Percentiles rank a stretch among this genome's conserved stretches.
Conservation (phyloP, 106 monocot genomes). For the Acorus gramineus region DNA sequence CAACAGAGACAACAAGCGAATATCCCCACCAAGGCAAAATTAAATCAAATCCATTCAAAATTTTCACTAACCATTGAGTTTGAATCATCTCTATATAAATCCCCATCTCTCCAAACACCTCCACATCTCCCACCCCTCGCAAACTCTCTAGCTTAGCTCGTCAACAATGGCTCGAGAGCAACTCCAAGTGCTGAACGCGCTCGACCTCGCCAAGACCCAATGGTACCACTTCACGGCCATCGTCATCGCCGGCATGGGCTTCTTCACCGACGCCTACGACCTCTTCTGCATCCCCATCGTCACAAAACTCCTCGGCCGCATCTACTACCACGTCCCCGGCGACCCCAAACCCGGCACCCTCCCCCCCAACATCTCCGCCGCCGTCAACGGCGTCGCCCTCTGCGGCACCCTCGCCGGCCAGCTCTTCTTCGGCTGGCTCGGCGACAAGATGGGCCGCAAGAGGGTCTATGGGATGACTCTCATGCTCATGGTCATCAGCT, state of each 20-base stretch:
- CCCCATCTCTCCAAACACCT: no score
- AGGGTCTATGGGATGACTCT: constrained; percentile 58
- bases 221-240: constrained; percentile 81
- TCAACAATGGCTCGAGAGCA: no score
- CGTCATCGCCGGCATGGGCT: constrained; percentile 85
- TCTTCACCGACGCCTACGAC: constrained; percentile 97
- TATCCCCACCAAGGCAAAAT: no score
- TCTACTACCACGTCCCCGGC: constrained; percentile 32
- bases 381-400: not conserved
- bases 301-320: constrained; percentile 83
- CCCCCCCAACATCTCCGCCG: constrained; percentile 18
- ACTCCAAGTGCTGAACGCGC: constrained; percentile 14
- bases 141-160: no score
- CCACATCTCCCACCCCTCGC: no score
- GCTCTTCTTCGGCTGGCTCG: no score
- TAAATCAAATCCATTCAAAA: no score
- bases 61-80: no score
- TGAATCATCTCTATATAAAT: no score
- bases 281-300: constrained; percentile 89
- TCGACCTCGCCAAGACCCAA: constrained; percentile 76
- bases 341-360: constrained; percentile 19
- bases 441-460: constrained; percentile 14
- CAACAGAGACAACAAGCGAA: no score
- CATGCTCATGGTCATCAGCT: constrained; percentile 50
- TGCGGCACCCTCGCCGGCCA: no score